A percentile compares a stretch with the other conserved stretches of the same genome.
These are phyloP conservation scores for Fagopyrum tataricum DNA, from an alignment of 148 eudicot genomes.

Conservation along the genomic window DNA sequence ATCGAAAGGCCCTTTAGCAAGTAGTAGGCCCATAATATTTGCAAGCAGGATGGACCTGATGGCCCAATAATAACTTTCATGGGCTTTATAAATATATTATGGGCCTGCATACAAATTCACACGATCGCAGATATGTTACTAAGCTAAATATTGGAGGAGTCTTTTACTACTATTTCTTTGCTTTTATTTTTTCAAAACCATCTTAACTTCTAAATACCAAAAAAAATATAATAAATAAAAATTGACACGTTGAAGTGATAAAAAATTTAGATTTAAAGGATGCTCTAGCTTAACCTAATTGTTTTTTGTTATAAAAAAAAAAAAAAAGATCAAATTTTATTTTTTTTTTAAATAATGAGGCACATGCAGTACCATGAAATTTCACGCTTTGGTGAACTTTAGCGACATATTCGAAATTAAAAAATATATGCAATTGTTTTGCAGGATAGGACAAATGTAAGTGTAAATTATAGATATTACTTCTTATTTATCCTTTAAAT, in stretches of 20 bases:
- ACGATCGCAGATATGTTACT: background rate
- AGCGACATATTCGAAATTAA: background rate
- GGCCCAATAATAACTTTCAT: background rate
- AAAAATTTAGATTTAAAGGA: too few relatives aligned
- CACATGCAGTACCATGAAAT: background rate
- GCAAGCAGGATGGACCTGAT: too few relatives aligned
- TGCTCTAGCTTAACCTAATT: too few relatives aligned
- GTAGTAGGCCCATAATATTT: too few relatives aligned
- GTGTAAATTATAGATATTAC: too few relatives aligned
- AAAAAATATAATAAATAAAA: too few relatives aligned
- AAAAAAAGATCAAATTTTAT: too few relatives aligned
- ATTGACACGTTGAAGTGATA: background rate
- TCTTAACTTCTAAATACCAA: background rate
- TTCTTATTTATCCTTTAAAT: too few relatives aligned
- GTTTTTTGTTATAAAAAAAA: too few relatives aligned
- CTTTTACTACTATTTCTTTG: background rate
- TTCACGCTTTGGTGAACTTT: background rate
- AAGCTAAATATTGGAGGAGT: background rate
- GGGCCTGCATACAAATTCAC: background rate
- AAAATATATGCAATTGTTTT: too few relatives aligned
- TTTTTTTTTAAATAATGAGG: background rate
- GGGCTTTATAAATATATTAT: background rate
- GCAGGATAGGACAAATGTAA: too few relatives aligned
- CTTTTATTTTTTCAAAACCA: background rate
- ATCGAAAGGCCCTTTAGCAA: too few relatives aligned